These are phyloP conservation scores for Clathrus columnatus DNA, from an alignment of 768 basidiomycete genomes.

Conservation along the genomic window DNA sequence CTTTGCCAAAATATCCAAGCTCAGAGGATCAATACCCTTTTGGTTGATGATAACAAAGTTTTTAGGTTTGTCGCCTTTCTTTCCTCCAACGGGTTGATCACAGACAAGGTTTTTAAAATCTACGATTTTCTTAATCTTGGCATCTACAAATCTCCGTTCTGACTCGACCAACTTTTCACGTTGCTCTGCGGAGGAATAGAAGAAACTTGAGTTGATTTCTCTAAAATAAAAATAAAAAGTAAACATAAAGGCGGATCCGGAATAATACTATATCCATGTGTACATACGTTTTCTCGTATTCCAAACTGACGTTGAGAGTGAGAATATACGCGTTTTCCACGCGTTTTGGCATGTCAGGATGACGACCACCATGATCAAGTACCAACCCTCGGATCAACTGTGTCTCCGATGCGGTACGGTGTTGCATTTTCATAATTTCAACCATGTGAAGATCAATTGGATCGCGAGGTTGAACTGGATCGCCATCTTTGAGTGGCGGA, in stretches of 20 bases:
- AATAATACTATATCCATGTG: not conserved
- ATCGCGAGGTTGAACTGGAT: conserved; percentile 49
- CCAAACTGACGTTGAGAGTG: conserved; percentile 93
- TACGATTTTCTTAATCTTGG: conserved; percentile 90
- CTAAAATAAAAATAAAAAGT: conserved; percentile 33
- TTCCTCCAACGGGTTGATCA: conserved; percentile 80
- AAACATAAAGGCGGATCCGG: not conserved
- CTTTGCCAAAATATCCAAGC: conserved; percentile 91
- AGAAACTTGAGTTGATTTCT: conserved; percentile 99
- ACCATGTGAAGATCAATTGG: conserved; percentile 99
- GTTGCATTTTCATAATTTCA: conserved; percentile 99
- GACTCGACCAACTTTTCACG: conserved; percentile 98
- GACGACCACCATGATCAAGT: conserved; percentile 92
- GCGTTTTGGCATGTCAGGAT: conserved; percentile 99
- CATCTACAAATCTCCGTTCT: conserved; percentile 88
- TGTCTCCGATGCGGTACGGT: conserved; percentile 95
- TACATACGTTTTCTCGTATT: conserved; percentile 98
- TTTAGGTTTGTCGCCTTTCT: conserved; percentile 56
- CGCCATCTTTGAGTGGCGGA: conserved; percentile 39
- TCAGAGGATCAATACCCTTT: conserved; percentile 97
- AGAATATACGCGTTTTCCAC: conserved; percentile 94
- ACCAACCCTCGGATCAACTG: conserved; percentile 93
- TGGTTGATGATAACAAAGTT: conserved; percentile 96
- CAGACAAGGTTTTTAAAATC: conserved; percentile 95
- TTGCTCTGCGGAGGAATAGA: conserved; percentile 97